Percentiles rank a stretch among this genome's conserved stretches.
phyloP scores from a whole-genome alignment of 2,329 filamentous ascomycete genomes.

The Lasiodiplodia theobromae region DNA sequence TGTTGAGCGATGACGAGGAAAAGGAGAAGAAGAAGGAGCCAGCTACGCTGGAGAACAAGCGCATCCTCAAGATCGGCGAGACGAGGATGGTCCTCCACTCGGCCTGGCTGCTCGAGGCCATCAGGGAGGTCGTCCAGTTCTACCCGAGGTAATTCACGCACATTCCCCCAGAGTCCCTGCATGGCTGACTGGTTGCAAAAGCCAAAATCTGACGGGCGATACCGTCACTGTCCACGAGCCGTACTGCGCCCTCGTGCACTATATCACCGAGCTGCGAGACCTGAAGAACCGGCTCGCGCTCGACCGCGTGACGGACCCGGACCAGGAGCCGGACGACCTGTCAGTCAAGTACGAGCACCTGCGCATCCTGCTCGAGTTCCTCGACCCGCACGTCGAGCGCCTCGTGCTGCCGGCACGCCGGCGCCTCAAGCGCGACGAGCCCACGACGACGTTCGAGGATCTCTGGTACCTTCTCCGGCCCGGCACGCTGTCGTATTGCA shows the following conservation, averaged over 20 bases:
- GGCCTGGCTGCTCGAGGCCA: constrained; percentile 19
- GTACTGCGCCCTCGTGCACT: constrained; percentile 17
- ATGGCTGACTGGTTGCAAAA: background rate
- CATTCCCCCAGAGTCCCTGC: no score
- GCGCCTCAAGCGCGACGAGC: constrained; percentile 20
- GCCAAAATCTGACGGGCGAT: constrained; percentile 26
- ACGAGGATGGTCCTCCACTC: constrained; percentile 22
- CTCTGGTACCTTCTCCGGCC: constrained; percentile 27
- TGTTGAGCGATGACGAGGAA: background rate
- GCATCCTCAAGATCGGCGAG: constrained; percentile 18
- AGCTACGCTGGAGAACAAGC: constrained; percentile 19
- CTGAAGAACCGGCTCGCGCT: constrained; percentile 14
- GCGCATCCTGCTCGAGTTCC: constrained; percentile 21
- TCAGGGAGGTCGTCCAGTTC: constrained; percentile 25
- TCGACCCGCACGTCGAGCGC: constrained; percentile 22
- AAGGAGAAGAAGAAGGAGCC: constrained; percentile 9
- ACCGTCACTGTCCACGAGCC: constrained; percentile 22
- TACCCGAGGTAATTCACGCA: constrained; percentile 14
- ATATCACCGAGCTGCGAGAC: constrained; percentile 21
- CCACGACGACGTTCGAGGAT: constrained; percentile 20
- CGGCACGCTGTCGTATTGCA: constrained; percentile 10
- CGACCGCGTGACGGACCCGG: constrained; percentile 4
- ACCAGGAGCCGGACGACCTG: constrained; percentile 12
- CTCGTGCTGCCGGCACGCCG: constrained; percentile 2
- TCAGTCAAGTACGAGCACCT: constrained; percentile 26